Base-by-base conservation (phyloP, 2,329 filamentous ascomycete genomes). In the Paracoccidioides brasiliensis region DNA sequence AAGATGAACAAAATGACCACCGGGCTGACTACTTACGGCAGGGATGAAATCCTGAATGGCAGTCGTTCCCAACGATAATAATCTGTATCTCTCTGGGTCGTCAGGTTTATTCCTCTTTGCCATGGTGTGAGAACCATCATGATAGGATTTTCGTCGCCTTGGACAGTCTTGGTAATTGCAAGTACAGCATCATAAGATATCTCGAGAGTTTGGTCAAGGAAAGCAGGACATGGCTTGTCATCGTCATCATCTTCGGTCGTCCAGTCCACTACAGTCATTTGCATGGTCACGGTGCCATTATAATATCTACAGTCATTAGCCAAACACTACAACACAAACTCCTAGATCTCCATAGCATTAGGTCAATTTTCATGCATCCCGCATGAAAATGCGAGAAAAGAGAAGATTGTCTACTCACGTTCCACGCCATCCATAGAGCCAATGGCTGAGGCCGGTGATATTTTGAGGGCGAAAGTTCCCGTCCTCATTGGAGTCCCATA, bases 191-290 rank as follows among this genome's bases (percentile, higher is more conserved):
- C 15, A 30, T 52, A 52, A 14, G 50, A 52, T 32, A 52, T 3
- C 14, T 52, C 50, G 33, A 52, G 37, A 1, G 50, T 40, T 30
- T 40, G 30, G 28, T 52, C 32, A 12, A 52, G 10, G 37, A 52
- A 52, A 22, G 33, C n/a, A 12, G 33, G 15, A 37, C 50, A 52
- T 28, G 50, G 50, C 41, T 52, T 52, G 12, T 52, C 50, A 22
- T 40, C 28, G 1, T 5, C 3, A 14, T 51, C 49, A 14, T 41
- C 50, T 10, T 42, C 50, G 7, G 28, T 41, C n/a, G 50, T 52
- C 50, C 50, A 52, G 37, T 52, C 50, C 22, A 52, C 50, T 9
- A 52, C 50, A 30, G 41, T 42, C 50, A 52, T 52, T 14, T 41
- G 37, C 37, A 52, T 43, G 37, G 50, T 41, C 37, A 52, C 33